phyloP scores from a whole-genome alignment of 768 basidiomycete genomes.

The Melanogaster broomeanus region DNA sequence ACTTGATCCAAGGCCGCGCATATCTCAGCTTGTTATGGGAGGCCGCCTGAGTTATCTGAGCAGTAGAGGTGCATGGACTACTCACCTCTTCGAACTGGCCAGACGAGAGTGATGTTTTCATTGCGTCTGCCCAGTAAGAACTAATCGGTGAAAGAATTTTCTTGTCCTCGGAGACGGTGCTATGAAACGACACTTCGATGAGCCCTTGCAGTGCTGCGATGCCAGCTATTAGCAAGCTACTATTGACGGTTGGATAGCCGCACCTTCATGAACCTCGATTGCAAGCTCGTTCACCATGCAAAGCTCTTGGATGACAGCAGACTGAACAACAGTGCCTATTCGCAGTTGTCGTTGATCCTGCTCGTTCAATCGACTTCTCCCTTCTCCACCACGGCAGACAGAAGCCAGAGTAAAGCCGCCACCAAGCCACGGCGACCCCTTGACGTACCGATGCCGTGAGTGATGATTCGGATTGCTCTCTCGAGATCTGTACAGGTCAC shows the following conservation, averaged over 20 bases:
- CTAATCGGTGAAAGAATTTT: conserved; percentile 41
- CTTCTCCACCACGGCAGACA: conserved; percentile 38
- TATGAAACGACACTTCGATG: conserved; percentile 41
- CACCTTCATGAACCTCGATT: conserved; percentile 37
- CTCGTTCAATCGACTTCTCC: conserved; percentile 24
- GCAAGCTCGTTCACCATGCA: conserved; percentile 33
- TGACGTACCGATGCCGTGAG: conserved; percentile 34
- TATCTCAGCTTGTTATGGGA: conserved; percentile 11
- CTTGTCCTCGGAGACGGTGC: conserved; percentile 38
- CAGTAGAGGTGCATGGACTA: background rate
- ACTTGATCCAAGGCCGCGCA: conserved; percentile 52
- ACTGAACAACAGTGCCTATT: conserved; percentile 38
- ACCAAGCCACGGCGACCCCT: conserved; percentile 22
- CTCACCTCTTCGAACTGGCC: conserved; percentile 13
- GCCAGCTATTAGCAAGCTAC: conserved; percentile 1
- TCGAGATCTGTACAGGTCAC: conserved; percentile 34
- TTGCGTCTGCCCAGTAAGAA: conserved; percentile 40
- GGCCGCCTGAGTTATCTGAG: background rate
- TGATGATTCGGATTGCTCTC: conserved; percentile 39
- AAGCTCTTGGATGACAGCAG: conserved; percentile 33
- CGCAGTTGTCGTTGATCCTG: conserved; percentile 41
- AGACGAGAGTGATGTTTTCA: conserved; percentile 15
- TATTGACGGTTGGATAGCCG: background rate
- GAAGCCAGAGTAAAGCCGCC: conserved; percentile 37
- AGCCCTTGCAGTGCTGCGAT: conserved; percentile 43